Evolutionary conservation across 202 grass and related monocot species (phyloP), one percentile per base, ranked within the genome.

Genomic region (Setaria italica): DNA sequence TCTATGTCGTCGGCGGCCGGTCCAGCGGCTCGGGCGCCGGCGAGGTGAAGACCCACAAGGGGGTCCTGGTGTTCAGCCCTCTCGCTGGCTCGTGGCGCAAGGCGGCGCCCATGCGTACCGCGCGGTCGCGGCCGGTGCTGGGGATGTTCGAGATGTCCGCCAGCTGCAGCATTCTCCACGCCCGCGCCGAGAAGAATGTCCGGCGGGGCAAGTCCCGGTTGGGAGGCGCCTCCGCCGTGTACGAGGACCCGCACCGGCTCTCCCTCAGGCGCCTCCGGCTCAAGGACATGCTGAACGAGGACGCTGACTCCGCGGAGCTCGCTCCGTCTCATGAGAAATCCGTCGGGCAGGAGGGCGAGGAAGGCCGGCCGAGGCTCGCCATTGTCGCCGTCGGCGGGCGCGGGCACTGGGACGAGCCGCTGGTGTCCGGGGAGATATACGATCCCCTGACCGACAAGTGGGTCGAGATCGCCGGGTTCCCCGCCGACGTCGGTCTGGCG

Each of bases 341-440:
- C 42, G 50, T 12, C 15, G 29, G 70, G 20, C 62, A 49, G 77
- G 70, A 48, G 7, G 41, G 45, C 12, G 32, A 43, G 49, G 69
- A 51, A 19, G 69, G 51, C 4, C 79, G 79, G 12, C n/a, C 67
- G 9, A 91, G 83, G 83, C 86, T 91, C 32, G 93, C 86, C 39
- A 21, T 98, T 4, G 87, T 98, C 80, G 93, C 89, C 34, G 85
- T 98, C 7, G 91, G 95, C 7, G 95, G 95, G 63, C 87, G 85
- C 11, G 93, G 95, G 16, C 70, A 59, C 7, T 94, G 91, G 93
- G 95, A 92, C 66, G 91, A 98, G 59, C 93, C 91, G 9, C 80
- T 95, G 43, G 91, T 94, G 43, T 95, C 95, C 7, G 91, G 91
- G 3, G 95, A 98, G 68, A 83, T 94, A 10, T 98, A 98, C 15